Evolutionary conservation across 208 protist species (phyloP), one percentile per base, ranked within the genome.

Genomic region (Wallacemonas sp.): DNA sequence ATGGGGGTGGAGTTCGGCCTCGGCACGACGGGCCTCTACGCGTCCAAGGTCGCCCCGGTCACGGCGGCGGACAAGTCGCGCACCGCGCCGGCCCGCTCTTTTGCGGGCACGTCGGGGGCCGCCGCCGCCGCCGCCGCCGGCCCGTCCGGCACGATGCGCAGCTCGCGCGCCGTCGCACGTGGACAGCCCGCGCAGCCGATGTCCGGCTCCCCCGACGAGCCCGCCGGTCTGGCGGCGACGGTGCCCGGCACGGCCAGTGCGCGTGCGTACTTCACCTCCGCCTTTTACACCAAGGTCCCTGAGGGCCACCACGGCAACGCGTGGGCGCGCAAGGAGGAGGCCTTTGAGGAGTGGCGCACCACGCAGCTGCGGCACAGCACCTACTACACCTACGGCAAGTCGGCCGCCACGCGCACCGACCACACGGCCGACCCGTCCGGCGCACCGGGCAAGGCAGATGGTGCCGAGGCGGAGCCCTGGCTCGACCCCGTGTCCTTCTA

Each of bases 11-110:
- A 59, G 31, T 77, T 86, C 41, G 84, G 84, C 20, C 32, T 81
- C 1, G 84, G 84, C 44, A 89, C 84, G 8, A 78, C 82, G 26
- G 84, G 84, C 8, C 70, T 89, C 3, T 81, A 78, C 65, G 71
- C 76, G 3, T 18, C 64, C 18, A 70, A 57, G 36, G 52, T 50
- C 5, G 61, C 50, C 1, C 63, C 66, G 1, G 50, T 63, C 1
- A 23, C 39, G 28, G 12, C 52, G 16, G 22, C n/a, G 2, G 52
- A 36, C 26, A 16, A 41, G 31, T 33, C 48, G 18, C 48, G 48
- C 48, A 44, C 55, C 31, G 38, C 41, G 3, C 25, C 55, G 18
- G 12, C 33, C 4, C 33, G n/a, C n/a, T n/a, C n/a, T n/a, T n/a
- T n/a, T n/a, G n/a, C n/a, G n/a, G n/a, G n/a, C n/a, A n/a, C n/a